A percentile compares a stretch with the other conserved stretches of the same genome.
phyloP scores from a whole-genome alignment of 352 stramenopile genomes.

The Pythium utonaiense region DNA sequence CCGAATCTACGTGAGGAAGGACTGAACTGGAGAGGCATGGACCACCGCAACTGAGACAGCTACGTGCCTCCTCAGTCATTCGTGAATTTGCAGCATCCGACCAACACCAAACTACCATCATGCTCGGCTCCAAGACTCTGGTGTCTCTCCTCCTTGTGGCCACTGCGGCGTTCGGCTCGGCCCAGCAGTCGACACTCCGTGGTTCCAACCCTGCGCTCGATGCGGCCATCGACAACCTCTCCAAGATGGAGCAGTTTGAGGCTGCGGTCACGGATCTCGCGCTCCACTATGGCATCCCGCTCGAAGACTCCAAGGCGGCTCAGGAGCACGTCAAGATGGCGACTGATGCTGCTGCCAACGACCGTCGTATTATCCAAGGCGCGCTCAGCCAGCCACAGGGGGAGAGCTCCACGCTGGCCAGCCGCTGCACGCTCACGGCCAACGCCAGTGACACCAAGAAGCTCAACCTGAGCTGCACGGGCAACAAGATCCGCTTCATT shows the following conservation, averaged over 20 bases:
- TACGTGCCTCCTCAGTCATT: not conserved
- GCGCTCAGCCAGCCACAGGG: constrained; percentile 10
- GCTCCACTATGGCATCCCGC: constrained; percentile 27
- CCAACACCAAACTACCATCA: not conserved
- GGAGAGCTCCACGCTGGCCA: constrained; percentile 12
- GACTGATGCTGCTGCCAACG: constrained; percentile 16
- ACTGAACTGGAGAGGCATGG: too few species aligned
- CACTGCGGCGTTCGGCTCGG: not conserved
- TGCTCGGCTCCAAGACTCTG: constrained; percentile 20
- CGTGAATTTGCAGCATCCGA: not conserved
- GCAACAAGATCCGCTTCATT: constrained; percentile 25
- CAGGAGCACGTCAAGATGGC: constrained; percentile 24
- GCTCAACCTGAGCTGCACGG: constrained; percentile 18
- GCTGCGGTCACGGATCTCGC: constrained; percentile 26
- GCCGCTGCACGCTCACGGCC: constrained; percentile 24
- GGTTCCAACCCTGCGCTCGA: constrained; percentile 17
- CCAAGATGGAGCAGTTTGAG: constrained; percentile 27
- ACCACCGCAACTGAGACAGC: not conserved
- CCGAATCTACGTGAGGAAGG: too few species aligned
- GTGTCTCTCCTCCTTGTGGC: constrained; percentile 12
- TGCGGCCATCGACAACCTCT: constrained; percentile 19
- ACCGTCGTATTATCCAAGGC: constrained; percentile 20
- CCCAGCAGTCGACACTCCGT: constrained; percentile 10
- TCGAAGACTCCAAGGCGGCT: constrained; percentile 21
- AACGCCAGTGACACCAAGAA: constrained; percentile 21